phyloP scores from a whole-genome alignment of 768 basidiomycete species.

The Hygrocybe punicea region DNA sequence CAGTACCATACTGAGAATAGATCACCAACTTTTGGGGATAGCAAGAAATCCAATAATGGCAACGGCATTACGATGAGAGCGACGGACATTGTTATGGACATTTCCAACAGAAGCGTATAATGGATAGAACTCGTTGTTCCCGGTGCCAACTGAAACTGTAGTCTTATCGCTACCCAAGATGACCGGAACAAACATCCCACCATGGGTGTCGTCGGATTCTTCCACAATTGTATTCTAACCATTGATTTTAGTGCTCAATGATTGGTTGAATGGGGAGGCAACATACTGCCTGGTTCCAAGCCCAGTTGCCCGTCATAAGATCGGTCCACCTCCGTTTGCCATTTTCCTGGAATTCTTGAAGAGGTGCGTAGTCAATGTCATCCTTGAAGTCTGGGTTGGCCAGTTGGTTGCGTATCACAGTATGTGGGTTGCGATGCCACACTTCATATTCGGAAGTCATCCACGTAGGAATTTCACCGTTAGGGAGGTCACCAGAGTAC shows the following conservation, averaged over 20 bases:
- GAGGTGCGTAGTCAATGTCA: conserved; percentile 33
- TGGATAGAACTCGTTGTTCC: conserved; percentile 39
- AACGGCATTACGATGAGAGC: conserved; percentile 30
- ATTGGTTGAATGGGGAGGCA: background rate
- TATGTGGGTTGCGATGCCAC: conserved; percentile 32
- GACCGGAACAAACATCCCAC: conserved; percentile 30
- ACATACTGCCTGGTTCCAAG: conserved; percentile 33
- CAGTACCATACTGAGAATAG: background rate
- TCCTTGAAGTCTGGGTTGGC: conserved; percentile 35
- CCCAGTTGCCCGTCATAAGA: conserved; percentile 41
- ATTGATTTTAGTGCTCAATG: background rate
- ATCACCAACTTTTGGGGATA: conserved; percentile 32
- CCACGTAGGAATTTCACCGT: conserved; percentile 25
- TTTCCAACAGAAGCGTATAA: conserved; percentile 32
- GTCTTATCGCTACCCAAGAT: conserved; percentile 42
- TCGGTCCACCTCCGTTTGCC: conserved; percentile 28
- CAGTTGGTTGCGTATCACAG: conserved; percentile 28
- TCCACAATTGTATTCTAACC: conserved; percentile 26
- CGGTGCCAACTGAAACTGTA: conserved; percentile 39
- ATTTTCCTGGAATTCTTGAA: conserved; percentile 21
- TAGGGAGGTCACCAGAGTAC: background rate
- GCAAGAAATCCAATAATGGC: conserved; percentile 32
- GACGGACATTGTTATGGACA: conserved; percentile 25
- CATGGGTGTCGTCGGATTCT: conserved; percentile 20
- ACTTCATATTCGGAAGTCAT: conserved; percentile 27